Evolutionary conservation across 1,284 basidiomycete genomes (phyloP).

Genomic region (Melampsora larici-populina): DNA sequence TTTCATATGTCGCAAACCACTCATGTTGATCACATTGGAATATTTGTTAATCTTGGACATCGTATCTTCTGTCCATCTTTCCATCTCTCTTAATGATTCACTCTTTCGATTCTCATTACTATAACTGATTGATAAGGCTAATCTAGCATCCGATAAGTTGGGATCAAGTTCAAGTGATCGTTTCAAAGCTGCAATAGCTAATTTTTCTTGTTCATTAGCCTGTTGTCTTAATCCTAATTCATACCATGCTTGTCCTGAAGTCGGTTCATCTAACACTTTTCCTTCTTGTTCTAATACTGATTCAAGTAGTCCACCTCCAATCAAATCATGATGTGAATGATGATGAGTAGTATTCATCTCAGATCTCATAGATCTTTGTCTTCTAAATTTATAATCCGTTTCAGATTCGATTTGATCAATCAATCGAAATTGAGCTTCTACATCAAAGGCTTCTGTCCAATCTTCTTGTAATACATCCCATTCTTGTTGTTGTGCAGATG

Average conservation of each 20-base stretch:
- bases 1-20: not conserved
- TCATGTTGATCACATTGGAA: too few relatives aligned
- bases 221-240: constrained; percentile 94
- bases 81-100: constrained; percentile 70
- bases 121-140: constrained; percentile 84
- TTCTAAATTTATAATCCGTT: constrained; percentile 20
- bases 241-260: constrained; percentile 75
- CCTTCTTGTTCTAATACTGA: constrained; percentile 75
- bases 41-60: constrained; percentile 5
- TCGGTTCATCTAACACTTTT: constrained; percentile 73
- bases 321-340: constrained; percentile 26
- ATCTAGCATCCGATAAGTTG: constrained; percentile 70
- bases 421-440: constrained; percentile 63
- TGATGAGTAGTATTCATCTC: constrained; percentile 43
- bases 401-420: constrained; percentile 1
- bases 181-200: constrained; percentile 80
- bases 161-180: constrained; percentile 76
- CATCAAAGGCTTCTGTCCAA: constrained; percentile 67
- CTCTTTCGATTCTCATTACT: constrained; percentile 77
- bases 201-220: constrained; percentile 91
- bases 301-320: constrained; percentile 46
- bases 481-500: constrained; percentile 52
- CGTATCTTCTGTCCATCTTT: constrained; percentile 66
- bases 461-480: constrained; percentile 71
- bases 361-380: not conserved